phyloP scores from a whole-genome alignment of 2,329 filamentous ascomycete genomes.

The Penicillium paneum region DNA sequence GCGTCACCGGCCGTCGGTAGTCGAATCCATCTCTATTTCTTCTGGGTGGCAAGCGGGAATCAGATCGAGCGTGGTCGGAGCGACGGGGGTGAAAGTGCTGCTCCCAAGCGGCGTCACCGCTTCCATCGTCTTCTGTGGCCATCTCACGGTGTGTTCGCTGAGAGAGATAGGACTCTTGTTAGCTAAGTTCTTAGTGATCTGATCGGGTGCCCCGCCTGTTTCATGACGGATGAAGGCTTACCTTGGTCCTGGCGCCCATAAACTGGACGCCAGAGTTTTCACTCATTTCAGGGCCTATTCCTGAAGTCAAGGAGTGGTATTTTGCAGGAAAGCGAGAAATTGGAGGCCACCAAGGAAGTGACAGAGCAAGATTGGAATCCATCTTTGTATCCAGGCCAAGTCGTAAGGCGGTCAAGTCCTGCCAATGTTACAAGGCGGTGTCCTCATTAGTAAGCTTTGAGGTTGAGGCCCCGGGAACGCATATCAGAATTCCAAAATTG shows the following conservation, averaged over 20 bases:
- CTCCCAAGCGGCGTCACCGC: constrained; percentile 26
- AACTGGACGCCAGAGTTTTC: constrained; percentile 37
- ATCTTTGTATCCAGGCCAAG: constrained; percentile 12
- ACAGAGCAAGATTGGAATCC: not conserved
- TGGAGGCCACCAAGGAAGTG: not conserved
- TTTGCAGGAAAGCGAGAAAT: not conserved
- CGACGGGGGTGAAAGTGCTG: constrained; percentile 25
- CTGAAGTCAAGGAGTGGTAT: not conserved
- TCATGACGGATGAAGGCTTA: constrained; percentile 21
- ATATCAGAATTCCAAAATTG: not conserved
- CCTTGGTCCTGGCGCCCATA: constrained; percentile 40
- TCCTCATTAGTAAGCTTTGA: not conserved
- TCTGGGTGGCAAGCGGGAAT: constrained; percentile 29
- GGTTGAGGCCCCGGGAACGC: no score
- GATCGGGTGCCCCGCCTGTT: constrained; percentile 25
- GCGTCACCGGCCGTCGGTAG: constrained; percentile 50
- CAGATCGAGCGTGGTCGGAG: constrained; percentile 16
- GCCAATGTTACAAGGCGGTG: not conserved
- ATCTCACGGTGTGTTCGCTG: constrained; percentile 39
- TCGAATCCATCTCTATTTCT: constrained; percentile 55
- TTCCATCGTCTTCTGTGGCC: constrained; percentile 30
- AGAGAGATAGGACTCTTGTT: constrained; percentile 12
- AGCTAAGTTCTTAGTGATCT: constrained; percentile 13
- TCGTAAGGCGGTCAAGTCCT: not conserved
- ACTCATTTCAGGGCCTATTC: constrained; percentile 31